Conservation (phyloP, 2,329 filamentous ascomycete species). For the Lasiodiplodia hormozganensis region DNA sequence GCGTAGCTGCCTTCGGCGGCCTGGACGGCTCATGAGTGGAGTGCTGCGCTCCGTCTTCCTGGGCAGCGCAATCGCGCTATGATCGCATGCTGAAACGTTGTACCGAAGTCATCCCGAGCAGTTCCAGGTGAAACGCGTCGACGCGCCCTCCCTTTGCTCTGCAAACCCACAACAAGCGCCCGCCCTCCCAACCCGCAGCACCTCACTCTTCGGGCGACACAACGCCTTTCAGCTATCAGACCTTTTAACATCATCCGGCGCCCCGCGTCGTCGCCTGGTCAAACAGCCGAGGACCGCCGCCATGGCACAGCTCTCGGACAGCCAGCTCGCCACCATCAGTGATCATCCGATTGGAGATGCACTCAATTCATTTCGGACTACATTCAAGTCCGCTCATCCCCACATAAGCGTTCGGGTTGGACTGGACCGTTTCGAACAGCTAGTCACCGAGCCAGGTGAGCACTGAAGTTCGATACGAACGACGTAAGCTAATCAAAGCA, state of each 20-base stretch:
- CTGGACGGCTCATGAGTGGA: too few species aligned
- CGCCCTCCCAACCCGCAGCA: neutral
- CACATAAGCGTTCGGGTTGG: neutral
- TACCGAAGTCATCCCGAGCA: neutral
- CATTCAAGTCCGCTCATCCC: neutral
- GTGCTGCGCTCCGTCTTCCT: too few species aligned
- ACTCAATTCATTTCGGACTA: neutral
- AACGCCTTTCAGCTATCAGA: neutral
- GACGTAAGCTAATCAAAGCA: neutral
- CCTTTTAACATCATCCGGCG: neutral
- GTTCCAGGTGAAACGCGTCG: neutral
- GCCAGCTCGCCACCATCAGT: slow-evolving; percentile 15
- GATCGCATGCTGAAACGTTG: neutral
- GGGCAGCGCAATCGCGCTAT: neutral
- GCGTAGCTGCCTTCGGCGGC: too few species aligned
- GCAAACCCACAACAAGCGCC: neutral
- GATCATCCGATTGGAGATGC: neutral
- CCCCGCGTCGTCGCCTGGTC: slow-evolving; percentile 1
- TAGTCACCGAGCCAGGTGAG: neutral
- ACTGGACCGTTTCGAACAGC: neutral
- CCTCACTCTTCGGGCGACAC: neutral
- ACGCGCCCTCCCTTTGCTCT: slow-evolving; percentile 1
- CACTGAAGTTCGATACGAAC: neutral
- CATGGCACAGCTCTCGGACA: slow-evolving; percentile 7
- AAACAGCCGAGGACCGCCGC: neutral